These are phyloP conservation scores for Xerocomellus amylosporus DNA, from an alignment of 768 basidiomycete species.

Conservation along the genomic window DNA sequence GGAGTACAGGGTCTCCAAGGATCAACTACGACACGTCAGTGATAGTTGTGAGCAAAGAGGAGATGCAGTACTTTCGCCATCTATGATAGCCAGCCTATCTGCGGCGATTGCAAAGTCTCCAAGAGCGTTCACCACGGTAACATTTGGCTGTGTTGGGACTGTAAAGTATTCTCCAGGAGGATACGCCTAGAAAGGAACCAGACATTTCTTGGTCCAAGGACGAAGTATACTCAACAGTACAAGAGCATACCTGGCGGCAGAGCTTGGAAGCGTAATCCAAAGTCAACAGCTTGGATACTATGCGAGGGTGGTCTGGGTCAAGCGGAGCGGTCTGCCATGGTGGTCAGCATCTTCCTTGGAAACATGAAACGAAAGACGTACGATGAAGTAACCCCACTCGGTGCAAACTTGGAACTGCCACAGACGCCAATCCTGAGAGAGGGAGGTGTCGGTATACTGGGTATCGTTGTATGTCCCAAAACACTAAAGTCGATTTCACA, in stretches of 20 bases:
- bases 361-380: constrained; percentile 30
- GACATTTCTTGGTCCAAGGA: background rate
- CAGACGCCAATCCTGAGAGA: constrained; percentile 76
- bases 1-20: constrained; percentile 90
- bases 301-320: constrained; percentile 61
- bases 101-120: constrained; percentile 83
- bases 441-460: constrained; percentile 56
- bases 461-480: constrained; percentile 79
- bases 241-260: constrained; percentile 54
- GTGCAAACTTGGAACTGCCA: constrained; percentile 95
- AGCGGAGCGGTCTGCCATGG: constrained; percentile 65
- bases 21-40: constrained; percentile 53
- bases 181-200: constrained; percentile 50
- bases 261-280: constrained; percentile 69
- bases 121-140: constrained; percentile 76
- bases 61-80: constrained; percentile 62
- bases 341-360: background rate
- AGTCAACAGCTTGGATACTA: constrained; percentile 76
- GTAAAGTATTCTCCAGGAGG: constrained; percentile 72
- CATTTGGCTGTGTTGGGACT: constrained; percentile 72
- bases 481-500: constrained; percentile 48
- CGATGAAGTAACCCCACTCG: constrained; percentile 93
- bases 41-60: background rate
- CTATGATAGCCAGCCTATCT: constrained; percentile 83
- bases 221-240: background rate